Percentiles rank a stretch among this genome's conserved stretches.
These are phyloP conservation scores for Fusarium stilboides DNA, from an alignment of 2,329 filamentous ascomycete genomes.

Conservation along the genomic window DNA sequence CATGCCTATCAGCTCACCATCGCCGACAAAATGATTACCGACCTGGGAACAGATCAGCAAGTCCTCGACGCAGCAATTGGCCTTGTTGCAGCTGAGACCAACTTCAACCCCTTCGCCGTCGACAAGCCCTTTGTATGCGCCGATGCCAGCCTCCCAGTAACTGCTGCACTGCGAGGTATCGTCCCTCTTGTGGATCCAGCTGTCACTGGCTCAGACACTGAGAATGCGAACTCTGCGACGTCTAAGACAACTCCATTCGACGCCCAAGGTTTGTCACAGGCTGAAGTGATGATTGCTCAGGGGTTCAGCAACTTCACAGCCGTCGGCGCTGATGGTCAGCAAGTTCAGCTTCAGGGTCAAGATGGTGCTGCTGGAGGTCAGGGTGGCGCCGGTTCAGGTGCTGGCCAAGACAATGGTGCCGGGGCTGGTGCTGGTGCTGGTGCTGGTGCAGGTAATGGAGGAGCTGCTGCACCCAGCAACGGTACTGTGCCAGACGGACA, in stretches of 20 bases:
- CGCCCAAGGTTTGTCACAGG: slow-evolving; percentile 75
- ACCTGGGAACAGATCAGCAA: slow-evolving; percentile 72
- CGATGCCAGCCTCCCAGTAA: slow-evolving; percentile 74
- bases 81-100: slow-evolving; percentile 78
- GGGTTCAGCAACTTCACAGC: slow-evolving; percentile 75
- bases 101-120: slow-evolving; percentile 78
- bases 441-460: slow-evolving; percentile 11
- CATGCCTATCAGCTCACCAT: slow-evolving; percentile 64
- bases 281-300: slow-evolving; percentile 72
- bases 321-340: slow-evolving; percentile 52
- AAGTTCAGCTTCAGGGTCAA: slow-evolving; percentile 54
- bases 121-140: slow-evolving; percentile 74
- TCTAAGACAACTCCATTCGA: slow-evolving; percentile 69
- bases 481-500: slow-evolving; percentile 14
- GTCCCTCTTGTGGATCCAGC: slow-evolving; percentile 77
- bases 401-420: slow-evolving; percentile 61
- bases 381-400: background rate
- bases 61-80: slow-evolving; percentile 74
- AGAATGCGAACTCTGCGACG: slow-evolving; percentile 72
- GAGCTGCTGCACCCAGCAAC: slow-evolving; percentile 17
- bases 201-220: slow-evolving; percentile 68
- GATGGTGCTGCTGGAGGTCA: slow-evolving; percentile 50
- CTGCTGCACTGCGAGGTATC: slow-evolving; percentile 74
- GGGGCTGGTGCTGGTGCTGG: slow-evolving; percentile 45
- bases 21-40: slow-evolving; percentile 74